Evolutionary conservation across 306 rosid species (phyloP), one percentile per base, ranked within the genome.

Genomic region (apple (Malus domestica)): DNA sequence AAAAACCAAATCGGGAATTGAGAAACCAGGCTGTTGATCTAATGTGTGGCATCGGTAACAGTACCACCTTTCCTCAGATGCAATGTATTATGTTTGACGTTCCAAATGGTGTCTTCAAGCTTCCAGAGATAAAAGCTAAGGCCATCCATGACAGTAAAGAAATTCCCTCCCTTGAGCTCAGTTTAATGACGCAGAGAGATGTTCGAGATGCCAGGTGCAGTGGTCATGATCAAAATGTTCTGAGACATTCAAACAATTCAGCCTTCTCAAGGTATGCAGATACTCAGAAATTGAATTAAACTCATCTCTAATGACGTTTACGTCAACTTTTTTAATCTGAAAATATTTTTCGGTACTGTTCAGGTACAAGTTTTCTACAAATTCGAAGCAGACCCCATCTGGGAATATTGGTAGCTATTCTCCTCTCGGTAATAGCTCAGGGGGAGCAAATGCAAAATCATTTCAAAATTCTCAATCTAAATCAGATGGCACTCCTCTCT

Each of bases 211-310:
- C 82, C 35, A 81, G 68, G 51, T 73, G 23, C 82, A 84, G 80
- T 62, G 70, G 85, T 42, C 80, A 78, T 71, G 92, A 86, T 75
- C 78, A 65, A 78, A 90, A 80, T 84, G 77, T 82, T 68, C 79
- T 87, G 74, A 85, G 87, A 76, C 88, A 83, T 73, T 87, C 88
- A 54, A 81, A 80, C 73, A 84, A 82, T 70, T 85, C 96, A 29
- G 89, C 93, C 76, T 87, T 85, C 79, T 87, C 91, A 35, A 90
- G 84, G 96, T 88, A 85, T 71, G 83, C 12, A 79, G 59, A 61
- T 67, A 23, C 35, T 68, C 13, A 15, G 45, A 79, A 79, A 59
- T n/a, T 29, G 57, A 71, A 40, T 79, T 25, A 60, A 42, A 42
- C 3, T 9, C 42, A 75, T 65, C 55, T 15, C 55, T 49, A 15